Evolutionary conservation across 2,329 filamentous ascomycete genomes (phyloP), one percentile per base, ranked within the genome.

Genomic region (Claviceps pazoutovae): DNA sequence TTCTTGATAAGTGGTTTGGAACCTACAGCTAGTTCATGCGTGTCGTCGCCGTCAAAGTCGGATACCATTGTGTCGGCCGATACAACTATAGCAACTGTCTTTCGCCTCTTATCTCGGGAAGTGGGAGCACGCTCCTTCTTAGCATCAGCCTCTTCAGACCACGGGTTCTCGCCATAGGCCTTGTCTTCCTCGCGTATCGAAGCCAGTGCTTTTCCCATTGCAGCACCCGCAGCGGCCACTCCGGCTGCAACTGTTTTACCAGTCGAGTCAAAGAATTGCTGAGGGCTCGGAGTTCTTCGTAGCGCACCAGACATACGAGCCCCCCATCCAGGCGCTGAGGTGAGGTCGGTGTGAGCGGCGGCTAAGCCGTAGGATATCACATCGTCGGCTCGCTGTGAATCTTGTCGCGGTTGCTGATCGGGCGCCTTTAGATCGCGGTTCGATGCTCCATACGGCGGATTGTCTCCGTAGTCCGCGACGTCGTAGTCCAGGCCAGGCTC

Each of bases 111-210:
- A 49, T 64, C 55, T 53, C 66, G 59, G 39, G 71, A 58, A 38
- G 66, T 44, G 52, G 65, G 53, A 53, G 63, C 58, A 51, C 71
- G 71, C 51, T 75, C 71, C 58, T 71, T 71, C 62, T 84, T 80
- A 48, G 84, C 77, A 59, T 87, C 84, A 21, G 84, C 87, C 69
- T 96, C 90, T 66, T 96, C 89, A 14, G 85, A 89, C 91, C 91
- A 96, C 50, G 88, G 82, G 64, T 88, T 86, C 66, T 96, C 91
- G 56, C 82, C 83, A 65, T 85, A 93, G 49, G 84, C 84, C 63
- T 81, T 83, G 62, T 90, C 86, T 63, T 94, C 89, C 64, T 95
- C 87, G 51, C 86, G 79, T 57, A 94, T 93, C 16, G 86, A 83
- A 51, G 84, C 84, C 58, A 96, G 72, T 26, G 88, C 89, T 55